Evolutionary conservation across 176 grass and related monocot species (phyloP), one percentile per base, ranked within the genome.

Genomic region (Musa acuminata): DNA sequence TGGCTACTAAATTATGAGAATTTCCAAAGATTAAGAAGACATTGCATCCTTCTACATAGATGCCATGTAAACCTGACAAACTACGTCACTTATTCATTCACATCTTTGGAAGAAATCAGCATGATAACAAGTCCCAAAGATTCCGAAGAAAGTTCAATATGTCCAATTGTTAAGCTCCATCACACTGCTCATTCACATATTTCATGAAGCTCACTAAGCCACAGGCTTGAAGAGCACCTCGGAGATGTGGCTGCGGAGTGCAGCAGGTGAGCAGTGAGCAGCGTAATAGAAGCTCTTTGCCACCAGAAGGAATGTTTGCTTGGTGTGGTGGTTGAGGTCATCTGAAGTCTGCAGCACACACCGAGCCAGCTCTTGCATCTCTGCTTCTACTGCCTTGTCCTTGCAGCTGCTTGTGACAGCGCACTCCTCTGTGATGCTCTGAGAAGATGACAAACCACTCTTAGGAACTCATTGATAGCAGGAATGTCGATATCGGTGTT

Each of bases 231-330:
- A 91, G 13, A 91, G 73, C 17, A 91, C 85, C 73, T 55, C 67
- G 0, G 80, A 80, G 60, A 87, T 75, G 71, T 91, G 89, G 23
- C 1, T 75, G 29, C 83, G 55, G 0, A 91, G 19, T 13, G 50
- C n/a, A 62, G 64, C 4, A 1, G 78, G n/a, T 2, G 82, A 70
- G 48, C 83, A 87, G 59, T 78, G 81, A 22, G 49, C 43, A 78
- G 26, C 77, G 74, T 87, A 91, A 63, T 81, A 91, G 53, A 78
- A 85, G 24, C 85, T 83, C 82, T 72, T 85, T 8, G 82, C 80
- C 19, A 88, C 54, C 27, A 58, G 53, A 22, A 84, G 73, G 24
- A 88, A 77, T 13, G 89, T 85, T n/a, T 85, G 65, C 71, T 85
- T 91, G 3, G 78, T 85, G 29, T 29, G 53, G 12, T 12, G 52